Base-by-base conservation (phyloP, 2,329 filamentous ascomycete species). In the Amauroascus niger region DNA sequence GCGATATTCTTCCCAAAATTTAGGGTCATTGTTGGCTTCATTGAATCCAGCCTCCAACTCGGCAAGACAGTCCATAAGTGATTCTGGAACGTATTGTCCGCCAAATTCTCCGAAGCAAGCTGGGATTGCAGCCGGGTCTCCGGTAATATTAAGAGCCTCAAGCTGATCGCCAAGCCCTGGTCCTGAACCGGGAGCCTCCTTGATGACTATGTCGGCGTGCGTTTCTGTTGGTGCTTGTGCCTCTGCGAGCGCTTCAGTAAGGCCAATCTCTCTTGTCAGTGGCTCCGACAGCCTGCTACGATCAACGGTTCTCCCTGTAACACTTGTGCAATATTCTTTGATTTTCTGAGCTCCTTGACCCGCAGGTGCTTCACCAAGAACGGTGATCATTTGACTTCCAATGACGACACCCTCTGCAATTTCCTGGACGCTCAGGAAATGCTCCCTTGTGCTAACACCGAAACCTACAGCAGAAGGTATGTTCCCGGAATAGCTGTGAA, bases 1-100 rank as follows among this genome's bases (percentile, higher is more conserved):
- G 60, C 88, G 81, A 74, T 88, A 98, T 72, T 98, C 93, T 65
- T 95, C 87, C 93, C 93, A 98, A 78, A 98, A 98, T 52, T 81
- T 79, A 3, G 88, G 85, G 66, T 97, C 91, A 59, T 94, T 82
- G 64, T 84, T 84, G 57, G 93, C 89, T 62, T 85, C 75, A 63
- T 93, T 84, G 77, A 98, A 98, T 32, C 91, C 93, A 26, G 82
- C 81, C 71, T 98, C 91, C 5, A 98, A 80, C 71, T 98, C 82
- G 0, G 84, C 84, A 55, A 98, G 75, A 67, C 91, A 97, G 73
- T 97, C 91, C 91, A 98, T 97, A 57, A 98, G 79, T 18, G 89
- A 93, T 71, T 98, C 93, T 1, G 93, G 93, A 2, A 98, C 93
- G 66, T 96, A 98, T 70, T 97, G 91, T 14, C 93, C 93, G 63